Conservation (phyloP, 257 asterid genomes). For the Osmanthus fragrans region DNA sequence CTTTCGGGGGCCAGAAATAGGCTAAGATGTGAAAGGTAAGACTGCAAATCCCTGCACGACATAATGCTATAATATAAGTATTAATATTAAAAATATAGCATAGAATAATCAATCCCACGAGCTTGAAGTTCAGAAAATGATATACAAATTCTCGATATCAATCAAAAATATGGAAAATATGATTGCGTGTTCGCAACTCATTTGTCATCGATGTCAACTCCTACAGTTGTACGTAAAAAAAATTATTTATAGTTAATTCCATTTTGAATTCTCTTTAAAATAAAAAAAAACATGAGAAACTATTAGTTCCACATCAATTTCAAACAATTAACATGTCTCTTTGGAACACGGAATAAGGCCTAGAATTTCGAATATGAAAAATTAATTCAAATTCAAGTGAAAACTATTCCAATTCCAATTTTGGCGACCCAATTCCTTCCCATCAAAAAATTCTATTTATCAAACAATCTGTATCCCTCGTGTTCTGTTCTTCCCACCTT, state of each 20-base stretch:
- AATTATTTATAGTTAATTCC: neutral
- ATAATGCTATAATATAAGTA: constrained; percentile 3
- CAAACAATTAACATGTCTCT: neutral
- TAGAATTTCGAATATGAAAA: neutral
- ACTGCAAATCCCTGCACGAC: constrained; percentile 78
- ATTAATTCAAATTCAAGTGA: neutral
- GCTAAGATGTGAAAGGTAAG: constrained; percentile 91
- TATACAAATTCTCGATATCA: neutral
- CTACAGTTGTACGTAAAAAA: neutral
- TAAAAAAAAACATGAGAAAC: neutral
- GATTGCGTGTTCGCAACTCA: neutral
- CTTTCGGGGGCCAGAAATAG: constrained; percentile 80
- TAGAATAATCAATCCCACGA: neutral
- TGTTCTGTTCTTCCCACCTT: neutral
- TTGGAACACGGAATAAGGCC: neutral
- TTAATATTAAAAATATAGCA: constrained; percentile 6
- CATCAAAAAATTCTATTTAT: neutral
- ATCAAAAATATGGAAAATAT: neutral
- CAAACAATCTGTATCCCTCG: neutral
- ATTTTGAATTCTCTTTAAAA: neutral
- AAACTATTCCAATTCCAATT: neutral
- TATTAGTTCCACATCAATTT: neutral
- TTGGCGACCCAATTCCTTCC: neutral
- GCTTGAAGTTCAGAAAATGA: neutral
- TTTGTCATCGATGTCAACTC: neutral